Evolutionary conservation across 1,284 basidiomycete species (phyloP).

Genomic region (Austroboletus niveus): DNA sequence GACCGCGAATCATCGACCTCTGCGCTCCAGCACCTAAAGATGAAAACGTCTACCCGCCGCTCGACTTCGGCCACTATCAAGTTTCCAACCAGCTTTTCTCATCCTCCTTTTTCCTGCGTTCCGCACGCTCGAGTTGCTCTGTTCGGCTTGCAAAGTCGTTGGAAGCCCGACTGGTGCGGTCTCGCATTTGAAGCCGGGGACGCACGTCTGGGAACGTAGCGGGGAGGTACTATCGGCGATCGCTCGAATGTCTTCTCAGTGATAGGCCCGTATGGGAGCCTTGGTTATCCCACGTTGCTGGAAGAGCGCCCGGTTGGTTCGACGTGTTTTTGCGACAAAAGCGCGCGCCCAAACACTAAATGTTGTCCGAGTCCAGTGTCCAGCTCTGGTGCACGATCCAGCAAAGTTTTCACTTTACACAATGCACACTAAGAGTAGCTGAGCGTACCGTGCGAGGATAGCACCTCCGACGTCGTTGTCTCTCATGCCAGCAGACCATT

Average conservation of each 20-base stretch:
- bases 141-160: conserved; percentile 59
- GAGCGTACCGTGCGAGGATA: conserved; percentile 48
- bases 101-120: conserved; percentile 50
- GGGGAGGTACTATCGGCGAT: conserved; percentile 84
- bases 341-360: conserved; percentile 76
- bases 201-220: conserved; percentile 84
- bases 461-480: conserved; percentile 42
- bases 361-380: conserved; percentile 57
- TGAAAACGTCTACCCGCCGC: conserved; percentile 86
- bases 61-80: conserved; percentile 94
- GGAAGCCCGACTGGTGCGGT: conserved; percentile 45
- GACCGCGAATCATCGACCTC: conserved; percentile 81
- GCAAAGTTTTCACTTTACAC: background rate
- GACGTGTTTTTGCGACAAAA: conserved; percentile 46
- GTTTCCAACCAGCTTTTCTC: conserved; percentile 73
- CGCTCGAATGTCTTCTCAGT: conserved; percentile 90
- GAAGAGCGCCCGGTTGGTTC: conserved; percentile 70
- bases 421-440: background rate
- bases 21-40: conserved; percentile 89
- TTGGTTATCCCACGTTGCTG: conserved; percentile 93
- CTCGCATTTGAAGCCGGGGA: conserved; percentile 43
- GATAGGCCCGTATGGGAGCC: conserved; percentile 89
- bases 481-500: conserved; percentile 36
- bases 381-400: conserved; percentile 62
- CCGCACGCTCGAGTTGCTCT: conserved; percentile 44